Evolutionary conservation across 2,329 filamentous ascomycete species (phyloP), one percentile per base, ranked within the genome.

Genomic region (Alternaria rosae): DNA sequence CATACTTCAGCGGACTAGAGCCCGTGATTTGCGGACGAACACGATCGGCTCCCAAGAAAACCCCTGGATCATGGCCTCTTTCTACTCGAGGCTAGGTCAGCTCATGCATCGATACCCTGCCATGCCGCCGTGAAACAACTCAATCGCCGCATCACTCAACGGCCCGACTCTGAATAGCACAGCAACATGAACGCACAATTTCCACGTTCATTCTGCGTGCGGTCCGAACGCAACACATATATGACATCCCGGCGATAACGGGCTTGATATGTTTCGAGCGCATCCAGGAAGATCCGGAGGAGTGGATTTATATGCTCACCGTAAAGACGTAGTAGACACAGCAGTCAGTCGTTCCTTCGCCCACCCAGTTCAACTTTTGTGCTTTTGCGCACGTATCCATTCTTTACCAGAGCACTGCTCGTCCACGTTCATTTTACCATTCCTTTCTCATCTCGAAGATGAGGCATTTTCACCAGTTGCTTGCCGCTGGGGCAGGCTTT

Each of bases 401-500:
- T 47, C 30, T 54, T 23, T 30, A 13, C 10, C 7, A 20, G 17
- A 23, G 30, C 13, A 47, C 23, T 30, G 30, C 17, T 25, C 51
- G 3, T 28, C 4, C 38, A 47, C 23, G 10, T 30, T 48, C 28
- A 26, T 52, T 42, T 15, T 48, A 12, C 30, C 1, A 20, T 15
- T 10, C 6, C 20, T 13, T 0, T 42, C 1, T 48, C 23, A 42
- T 42, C 42, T 54, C 25, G 23, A 59, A 30, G 23, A 59, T 59
- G 57, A 59, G 28, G 42, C 10, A 41, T 25, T 21, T 47, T 23
- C 21, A 48, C 30, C 50, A 55, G 4, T 48, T 59, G 17, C 51
- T 59, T 10, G 42, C 43, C 42, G 57, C 32, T 6, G 30, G 51
- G 20, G 42, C 56, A 15, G 52, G 54, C 45, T 41, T 67, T 9